Base-by-base conservation (phyloP, 176 grass and related monocot species). In the Triticum urartu region DNA sequence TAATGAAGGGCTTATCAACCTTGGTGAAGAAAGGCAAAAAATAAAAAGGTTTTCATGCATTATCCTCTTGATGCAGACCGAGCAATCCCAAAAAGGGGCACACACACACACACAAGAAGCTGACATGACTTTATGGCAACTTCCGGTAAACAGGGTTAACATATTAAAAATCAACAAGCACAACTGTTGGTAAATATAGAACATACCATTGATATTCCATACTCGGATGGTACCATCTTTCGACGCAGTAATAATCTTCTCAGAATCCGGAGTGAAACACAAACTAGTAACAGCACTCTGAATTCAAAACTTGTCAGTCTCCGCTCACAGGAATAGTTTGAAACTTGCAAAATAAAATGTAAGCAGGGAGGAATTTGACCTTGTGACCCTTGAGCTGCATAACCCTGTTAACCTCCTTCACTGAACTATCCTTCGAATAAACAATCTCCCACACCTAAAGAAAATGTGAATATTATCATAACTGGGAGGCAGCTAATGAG, bases 351-450 rank as follows among this genome's bases (percentile, higher is more conserved):
- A 66, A 10, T 18, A 21, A 66, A 47, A 2, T 28, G 39, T 28
- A 40, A 15, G 26, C 11, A 20, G 3, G 26, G 18, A 59, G 1
- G 3, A 18, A 18, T 56, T 68, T 77, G 84, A 96, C 97, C 90
- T 99, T 99, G 68, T 99, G 97, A 85, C 97, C 97, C 84, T 96
- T 99, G 15, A 96, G 94, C 85, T 99, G 94, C 97, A 99, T 99
- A 32, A 87, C 94, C 83, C 82, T 99, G 52, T 88, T 78, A 65
- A 99, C 83, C 84, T 96, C 97, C 90, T 99, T 99, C 77, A 89
- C 97, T 61, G 89, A 96, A 81, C 89, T 88, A 78, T 99, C 94
- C 85, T 99, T 99, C 0, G 92, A 96, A 80, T 99, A 99, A 61
- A 99, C 70, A 72, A 99, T 85, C 83, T 99, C 97, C 97, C 97